Evolutionary conservation across 371 early-diverging fungal genomes (phyloP), one percentile per base, ranked within the genome.

Genomic region (Actinomucor elegans): DNA sequence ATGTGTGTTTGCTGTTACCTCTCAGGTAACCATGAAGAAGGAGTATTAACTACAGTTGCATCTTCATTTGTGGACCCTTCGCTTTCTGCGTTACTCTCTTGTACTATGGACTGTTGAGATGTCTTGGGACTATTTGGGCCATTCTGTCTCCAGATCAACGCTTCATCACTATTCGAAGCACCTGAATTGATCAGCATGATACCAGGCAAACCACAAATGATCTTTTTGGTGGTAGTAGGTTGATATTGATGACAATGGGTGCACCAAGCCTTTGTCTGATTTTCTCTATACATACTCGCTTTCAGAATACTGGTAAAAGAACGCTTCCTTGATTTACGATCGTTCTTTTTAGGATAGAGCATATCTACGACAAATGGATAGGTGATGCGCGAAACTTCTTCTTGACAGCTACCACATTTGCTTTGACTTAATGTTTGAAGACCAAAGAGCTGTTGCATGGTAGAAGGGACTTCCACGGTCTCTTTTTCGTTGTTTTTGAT

Each of bases 221-320:
- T 65, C 45, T 87, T 86, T 33, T 73, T 81, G 24, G 87, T 87
- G 0, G 80, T 80, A 4, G 80, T 85, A 0, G 84, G 84, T 52
- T 85, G 85, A 53, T 90, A 91, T 48, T 81, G 79, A 36, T 83
- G 83, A 63, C 94, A 94, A 8, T 66, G 65, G 7, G 77, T 43
- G 57, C 94, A 94, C 89, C 91, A 91, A 6, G 91, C 93, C 48
- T 85, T 89, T 24, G 90, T 89, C 51, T 83, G 77, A 11, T 81
- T 75, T 52, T 89, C 88, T 10, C 89, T 68, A 28, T 83, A 80
- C 49, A 93, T 75, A 55, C 88, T 88, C 14, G 75, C 67, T 57
- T 83, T 79, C 32, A 91, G 53, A 4, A 90, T 66, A 26, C 84
- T 86, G 0, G 77, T 67, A 43, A 89, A 87, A 36, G 56, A 75